A percentile compares a stretch with the other conserved stretches of the same genome.
Evolutionary conservation across 352 stramenopile genomes (phyloP).

Genomic region (Phytophthora multivora): DNA sequence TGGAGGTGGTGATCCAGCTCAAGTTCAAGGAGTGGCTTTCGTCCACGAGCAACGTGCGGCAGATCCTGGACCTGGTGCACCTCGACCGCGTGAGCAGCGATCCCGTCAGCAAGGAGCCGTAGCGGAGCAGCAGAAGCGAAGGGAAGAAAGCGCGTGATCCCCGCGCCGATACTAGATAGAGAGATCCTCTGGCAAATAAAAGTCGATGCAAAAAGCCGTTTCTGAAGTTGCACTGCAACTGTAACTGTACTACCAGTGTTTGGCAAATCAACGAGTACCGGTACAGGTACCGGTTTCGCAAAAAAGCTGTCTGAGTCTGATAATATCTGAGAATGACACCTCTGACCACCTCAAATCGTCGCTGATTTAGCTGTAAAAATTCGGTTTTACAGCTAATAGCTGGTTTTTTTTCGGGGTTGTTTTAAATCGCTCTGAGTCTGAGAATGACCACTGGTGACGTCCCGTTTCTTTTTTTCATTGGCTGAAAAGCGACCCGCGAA

Average conservation of each 20-base stretch:
- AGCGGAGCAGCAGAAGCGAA: not conserved
- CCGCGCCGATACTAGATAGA: slow-evolving; percentile 41
- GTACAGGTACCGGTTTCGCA: no score
- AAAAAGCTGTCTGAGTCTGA: no score
- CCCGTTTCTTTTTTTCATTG: no score
- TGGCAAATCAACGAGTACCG: no score
- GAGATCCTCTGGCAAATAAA: slow-evolving; percentile 5
- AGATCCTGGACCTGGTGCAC: slow-evolving; percentile 90
- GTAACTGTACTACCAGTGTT: no score
- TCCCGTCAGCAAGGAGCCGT: slow-evolving; percentile 26
- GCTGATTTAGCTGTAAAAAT: no score
- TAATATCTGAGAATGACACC: no score
- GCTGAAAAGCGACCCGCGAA: slow-evolving; percentile 34
- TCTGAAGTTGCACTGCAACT: slow-evolving; percentile 16
- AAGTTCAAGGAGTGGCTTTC: slow-evolving; percentile 91
- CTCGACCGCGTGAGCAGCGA: slow-evolving; percentile 58
- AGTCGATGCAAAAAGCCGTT: slow-evolving; percentile 5
- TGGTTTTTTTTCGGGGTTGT: no score
- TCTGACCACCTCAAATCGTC: no score
- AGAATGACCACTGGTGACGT: no score
- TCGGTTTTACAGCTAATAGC: no score
- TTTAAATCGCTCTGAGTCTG: no score
- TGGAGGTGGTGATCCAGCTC: slow-evolving; percentile 84
- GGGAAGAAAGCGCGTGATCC: slow-evolving; percentile 1
- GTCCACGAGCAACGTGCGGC: slow-evolving; percentile 81